Base-by-base conservation (phyloP, 1,284 basidiomycete species). In the Puccinia triticina region DNA sequence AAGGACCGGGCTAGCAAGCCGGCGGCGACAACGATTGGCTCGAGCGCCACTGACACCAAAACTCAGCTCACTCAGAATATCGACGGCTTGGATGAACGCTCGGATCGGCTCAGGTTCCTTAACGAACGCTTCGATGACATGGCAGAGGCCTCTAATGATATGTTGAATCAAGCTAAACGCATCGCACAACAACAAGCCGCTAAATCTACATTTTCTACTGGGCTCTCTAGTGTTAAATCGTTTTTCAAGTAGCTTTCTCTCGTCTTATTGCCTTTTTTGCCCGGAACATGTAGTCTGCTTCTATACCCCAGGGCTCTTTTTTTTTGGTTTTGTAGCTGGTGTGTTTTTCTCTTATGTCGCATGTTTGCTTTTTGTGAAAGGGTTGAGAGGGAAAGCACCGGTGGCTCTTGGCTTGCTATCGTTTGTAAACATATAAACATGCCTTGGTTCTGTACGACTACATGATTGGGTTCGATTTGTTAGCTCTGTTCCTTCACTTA, bases 81-180 rank as follows among this genome's bases (percentile, higher is more conserved):
- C 26, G 71, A 82, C 29, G 80, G 59, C 23, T 69, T 82, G 43
- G 59, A 82, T 57, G 71, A 82, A 69, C 55, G 80, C 12, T 55
- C 69, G 32, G 80, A 82, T 55, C 53, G 80, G 75, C 67, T 82
- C 16, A 43, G 67, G 21, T 43, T 53, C 26, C 43, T 82, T 8
- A 82, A 82, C 40, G 80, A 82, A 76, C 73, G 61, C 40, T 76
- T 82, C 66, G 73, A 76, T 40, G 80, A 82, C 11, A 16, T 82
- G 26, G 53, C 80, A 1, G 46, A 50, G 32, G 48, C 71, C 34
- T 57, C 72, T 18, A 61, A 66, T 23, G 53, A 82, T 37, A 50
- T 82, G 32, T 32, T 82, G 12, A 50, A 53, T 53, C 72, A 82
- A 74, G 80, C 80, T 46, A 82, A 82, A 57, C 40, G 73, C 1